Conservation (phyloP, 441 rosid species). For the Adansonia rubrostipa region DNA sequence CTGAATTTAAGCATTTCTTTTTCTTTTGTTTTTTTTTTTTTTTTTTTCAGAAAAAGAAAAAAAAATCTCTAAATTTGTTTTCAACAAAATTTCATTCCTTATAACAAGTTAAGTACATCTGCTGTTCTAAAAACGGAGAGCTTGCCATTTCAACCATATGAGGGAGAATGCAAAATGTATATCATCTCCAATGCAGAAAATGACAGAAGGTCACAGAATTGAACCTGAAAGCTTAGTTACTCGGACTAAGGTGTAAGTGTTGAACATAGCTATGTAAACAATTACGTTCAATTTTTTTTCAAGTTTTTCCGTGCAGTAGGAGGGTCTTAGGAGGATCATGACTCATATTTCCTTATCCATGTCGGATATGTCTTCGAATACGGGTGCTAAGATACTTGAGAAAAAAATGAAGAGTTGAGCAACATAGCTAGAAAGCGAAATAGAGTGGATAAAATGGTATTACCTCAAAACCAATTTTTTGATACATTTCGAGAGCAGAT, state of each 20-base stretch:
- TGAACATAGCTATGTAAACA: too few relatives aligned
- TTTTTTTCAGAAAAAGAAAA: conserved; percentile 11
- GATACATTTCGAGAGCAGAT: conserved; percentile 64
- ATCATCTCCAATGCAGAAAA: conserved; percentile 20
- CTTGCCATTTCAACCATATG: conserved; percentile 71
- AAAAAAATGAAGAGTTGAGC: too few relatives aligned
- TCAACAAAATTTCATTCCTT: conserved; percentile 26
- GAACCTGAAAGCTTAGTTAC: background rate
- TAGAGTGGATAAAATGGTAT: conserved; percentile 8
- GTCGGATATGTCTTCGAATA: too few relatives aligned
- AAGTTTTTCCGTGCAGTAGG: too few relatives aligned
- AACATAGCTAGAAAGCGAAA: background rate
- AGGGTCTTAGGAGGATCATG: too few relatives aligned
- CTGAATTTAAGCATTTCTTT: background rate
- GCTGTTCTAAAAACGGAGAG: conserved; percentile 47
- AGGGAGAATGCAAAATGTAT: conserved; percentile 16
- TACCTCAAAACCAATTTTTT: conserved; percentile 77
- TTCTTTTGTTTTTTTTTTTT: too few relatives aligned
- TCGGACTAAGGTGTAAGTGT: too few relatives aligned
- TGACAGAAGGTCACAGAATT: background rate
- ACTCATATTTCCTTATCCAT: too few relatives aligned
- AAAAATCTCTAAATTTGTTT: conserved; percentile 7
- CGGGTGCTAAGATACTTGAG: too few relatives aligned
- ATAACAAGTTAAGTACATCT: conserved; percentile 59
- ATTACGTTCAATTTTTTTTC: too few relatives aligned